phyloP scores from a whole-genome alignment of 345 rosid genomes.

The Salix brachista region DNA sequence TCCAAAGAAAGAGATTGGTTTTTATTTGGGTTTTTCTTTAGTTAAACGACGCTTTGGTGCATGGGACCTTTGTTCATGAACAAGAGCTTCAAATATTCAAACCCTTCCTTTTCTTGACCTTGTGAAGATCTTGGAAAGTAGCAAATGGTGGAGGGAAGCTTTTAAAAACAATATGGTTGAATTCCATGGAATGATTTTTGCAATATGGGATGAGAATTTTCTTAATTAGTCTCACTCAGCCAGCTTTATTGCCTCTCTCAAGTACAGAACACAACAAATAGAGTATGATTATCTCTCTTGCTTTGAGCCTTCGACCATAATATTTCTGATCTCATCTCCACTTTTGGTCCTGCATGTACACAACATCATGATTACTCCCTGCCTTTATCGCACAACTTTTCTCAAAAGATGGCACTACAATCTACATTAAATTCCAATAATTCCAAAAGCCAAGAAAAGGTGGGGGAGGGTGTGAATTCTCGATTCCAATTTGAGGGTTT shows the following conservation, averaged over 20 bases:
- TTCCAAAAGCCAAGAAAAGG: background rate
- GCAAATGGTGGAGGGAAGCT: too few relatives aligned
- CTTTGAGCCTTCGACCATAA: slow-evolving; percentile 49
- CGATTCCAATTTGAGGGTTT: background rate
- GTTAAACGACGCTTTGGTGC: slow-evolving; percentile 7
- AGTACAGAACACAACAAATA: slow-evolving; percentile 33
- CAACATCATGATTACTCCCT: slow-evolving; percentile 35
- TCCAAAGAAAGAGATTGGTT: slow-evolving; percentile 8
- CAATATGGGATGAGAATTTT: slow-evolving; percentile 29
- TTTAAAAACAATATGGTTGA: slow-evolving; percentile 11
- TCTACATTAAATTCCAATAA: background rate
- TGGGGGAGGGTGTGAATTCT: background rate
- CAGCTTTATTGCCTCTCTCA: slow-evolving; percentile 32
- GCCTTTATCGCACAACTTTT: slow-evolving; percentile 9
- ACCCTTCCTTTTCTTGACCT: slow-evolving; percentile 17
- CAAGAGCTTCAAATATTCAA: slow-evolving; percentile 31
- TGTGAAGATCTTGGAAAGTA: slow-evolving; percentile 29
- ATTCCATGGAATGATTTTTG: slow-evolving; percentile 32
- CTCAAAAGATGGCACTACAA: background rate
- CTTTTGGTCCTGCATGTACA: slow-evolving; percentile 19
- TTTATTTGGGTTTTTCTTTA: slow-evolving; percentile 8
- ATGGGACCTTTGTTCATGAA: slow-evolving; percentile 19
- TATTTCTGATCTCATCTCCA: slow-evolving; percentile 21
- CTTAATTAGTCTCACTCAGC: slow-evolving; percentile 30
- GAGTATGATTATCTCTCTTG: background rate